These are phyloP conservation scores for Mycena olivaceomarginata DNA, from an alignment of 768 basidiomycete genomes.

Conservation along the genomic window DNA sequence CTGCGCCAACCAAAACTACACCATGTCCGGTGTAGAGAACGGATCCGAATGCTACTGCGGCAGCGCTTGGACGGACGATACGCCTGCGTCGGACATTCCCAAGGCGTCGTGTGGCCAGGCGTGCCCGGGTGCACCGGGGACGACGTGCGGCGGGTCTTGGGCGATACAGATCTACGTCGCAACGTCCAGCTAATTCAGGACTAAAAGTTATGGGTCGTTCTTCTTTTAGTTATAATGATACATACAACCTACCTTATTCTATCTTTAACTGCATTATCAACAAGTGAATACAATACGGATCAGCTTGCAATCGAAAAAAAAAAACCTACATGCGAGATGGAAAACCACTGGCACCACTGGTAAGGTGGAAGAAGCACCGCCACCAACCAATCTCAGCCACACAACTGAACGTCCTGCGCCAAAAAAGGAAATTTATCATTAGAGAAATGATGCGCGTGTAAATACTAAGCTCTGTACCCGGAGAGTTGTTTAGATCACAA, in stretches of 20 bases:
- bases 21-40: slow-evolving; percentile 23
- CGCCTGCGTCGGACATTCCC: slow-evolving; percentile 12
- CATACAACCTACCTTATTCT: slow-evolving; percentile 18
- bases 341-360: background rate
- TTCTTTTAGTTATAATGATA: background rate
- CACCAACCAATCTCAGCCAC: no score
- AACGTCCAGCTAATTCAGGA: slow-evolving; percentile 10
- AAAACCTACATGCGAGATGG: background rate
- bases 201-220: slow-evolving; percentile 10
- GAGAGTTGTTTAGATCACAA: no score
- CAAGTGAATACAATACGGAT: slow-evolving; percentile 3
- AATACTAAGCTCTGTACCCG: no score
- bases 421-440: no score
- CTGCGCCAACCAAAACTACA: slow-evolving; percentile 14
- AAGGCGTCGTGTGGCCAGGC: slow-evolving; percentile 3
- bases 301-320: background rate
- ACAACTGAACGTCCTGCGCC: no score
- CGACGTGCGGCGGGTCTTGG: slow-evolving; percentile 28
- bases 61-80: slow-evolving; percentile 19
- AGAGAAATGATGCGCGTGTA: no score
- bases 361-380: no score
- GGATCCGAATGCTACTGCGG: slow-evolving; percentile 28
- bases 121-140: slow-evolving; percentile 25
- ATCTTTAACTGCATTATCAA: slow-evolving; percentile 8
- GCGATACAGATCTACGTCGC: slow-evolving; percentile 21